These are phyloP conservation scores for Tetracladium maxilliforme DNA, from an alignment of 2,329 filamentous ascomycete species.

Conservation along the genomic window DNA sequence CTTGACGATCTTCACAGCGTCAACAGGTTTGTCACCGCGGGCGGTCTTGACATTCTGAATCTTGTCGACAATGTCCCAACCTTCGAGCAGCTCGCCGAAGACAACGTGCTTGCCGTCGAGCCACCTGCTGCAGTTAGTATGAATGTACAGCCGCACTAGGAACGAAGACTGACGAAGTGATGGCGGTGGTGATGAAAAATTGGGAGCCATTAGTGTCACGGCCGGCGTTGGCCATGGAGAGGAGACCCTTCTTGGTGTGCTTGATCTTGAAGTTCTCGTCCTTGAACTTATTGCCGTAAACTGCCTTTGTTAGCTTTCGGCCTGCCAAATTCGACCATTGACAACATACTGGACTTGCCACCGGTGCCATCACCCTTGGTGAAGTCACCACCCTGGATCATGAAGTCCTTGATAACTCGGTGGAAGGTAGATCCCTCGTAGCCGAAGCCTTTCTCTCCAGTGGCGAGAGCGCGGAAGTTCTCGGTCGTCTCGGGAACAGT, in stretches of 20 bases:
- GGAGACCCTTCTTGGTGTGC: constrained; percentile 71
- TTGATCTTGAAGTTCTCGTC: constrained; percentile 95
- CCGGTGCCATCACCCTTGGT: constrained; percentile 70
- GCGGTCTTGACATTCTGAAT: constrained; percentile 59
- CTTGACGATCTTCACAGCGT: constrained; percentile 64
- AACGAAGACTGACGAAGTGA: constrained; percentile 47
- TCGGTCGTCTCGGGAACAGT: constrained; percentile 63
- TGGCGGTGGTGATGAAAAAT: constrained; percentile 79
- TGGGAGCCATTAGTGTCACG: constrained; percentile 79
- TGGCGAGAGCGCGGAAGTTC: constrained; percentile 70
- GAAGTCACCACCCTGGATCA: constrained; percentile 88
- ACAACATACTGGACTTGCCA: constrained; percentile 62
- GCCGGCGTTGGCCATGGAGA: constrained; percentile 79
- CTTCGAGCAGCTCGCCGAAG: constrained; percentile 79
- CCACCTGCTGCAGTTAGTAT: constrained; percentile 36
- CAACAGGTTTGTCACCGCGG: constrained; percentile 51
- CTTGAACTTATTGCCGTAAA: constrained; percentile 71
- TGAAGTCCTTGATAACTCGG: constrained; percentile 81
- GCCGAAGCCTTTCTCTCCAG: constrained; percentile 74
- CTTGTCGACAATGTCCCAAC: constrained; percentile 65
- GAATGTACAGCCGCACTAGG: not conserved
- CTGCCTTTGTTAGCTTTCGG: constrained; percentile 19
- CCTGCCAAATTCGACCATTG: not conserved
- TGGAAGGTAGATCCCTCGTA: constrained; percentile 76
- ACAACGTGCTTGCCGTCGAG: constrained; percentile 76